Evolutionary conservation across 1,284 basidiomycete species (phyloP).

Genomic region (Meira nashicola): DNA sequence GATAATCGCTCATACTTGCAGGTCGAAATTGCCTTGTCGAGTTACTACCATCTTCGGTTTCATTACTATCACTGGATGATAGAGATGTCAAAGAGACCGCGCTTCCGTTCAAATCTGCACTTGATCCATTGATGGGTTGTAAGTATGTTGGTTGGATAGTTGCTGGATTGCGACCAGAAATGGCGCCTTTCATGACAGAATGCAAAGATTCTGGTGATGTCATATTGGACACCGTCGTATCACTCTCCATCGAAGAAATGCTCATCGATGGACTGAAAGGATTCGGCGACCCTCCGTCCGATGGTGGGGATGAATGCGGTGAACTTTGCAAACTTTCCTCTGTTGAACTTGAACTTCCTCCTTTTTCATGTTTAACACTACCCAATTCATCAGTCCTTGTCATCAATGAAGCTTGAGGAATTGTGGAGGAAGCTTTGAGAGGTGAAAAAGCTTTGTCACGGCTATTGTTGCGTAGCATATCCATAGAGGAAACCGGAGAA

Average conservation of each 20-base stretch:
- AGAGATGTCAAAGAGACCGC: not conserved
- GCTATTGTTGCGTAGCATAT: too few species aligned
- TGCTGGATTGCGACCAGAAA: too few species aligned
- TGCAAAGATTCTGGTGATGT: not conserved
- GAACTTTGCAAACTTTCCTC: conserved; percentile 17
- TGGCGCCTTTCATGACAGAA: too few species aligned
- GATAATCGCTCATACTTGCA: conserved; percentile 36
- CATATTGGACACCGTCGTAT: conserved; percentile 22
- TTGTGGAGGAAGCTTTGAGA: too few species aligned
- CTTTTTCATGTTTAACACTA: conserved; percentile 27
- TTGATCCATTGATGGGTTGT: not conserved
- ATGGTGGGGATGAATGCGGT: conserved; percentile 33
- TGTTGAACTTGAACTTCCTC: too few species aligned
- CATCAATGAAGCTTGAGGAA: not conserved
- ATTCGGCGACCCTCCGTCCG: conserved; percentile 32
- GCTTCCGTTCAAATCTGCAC: not conserved
- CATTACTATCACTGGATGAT: not conserved
- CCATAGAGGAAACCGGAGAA: conserved; percentile 1
- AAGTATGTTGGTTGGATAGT: too few species aligned
- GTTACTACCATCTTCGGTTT: not conserved
- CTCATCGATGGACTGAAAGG: conserved; percentile 36
- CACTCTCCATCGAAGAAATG: conserved; percentile 33
- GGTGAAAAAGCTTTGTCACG: too few species aligned
- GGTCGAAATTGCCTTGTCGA: conserved; percentile 13
- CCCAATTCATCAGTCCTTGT: conserved; percentile 9